Base-by-base conservation (phyloP, 169 alveolate species). In the Plasmodium cynomolgi region DNA sequence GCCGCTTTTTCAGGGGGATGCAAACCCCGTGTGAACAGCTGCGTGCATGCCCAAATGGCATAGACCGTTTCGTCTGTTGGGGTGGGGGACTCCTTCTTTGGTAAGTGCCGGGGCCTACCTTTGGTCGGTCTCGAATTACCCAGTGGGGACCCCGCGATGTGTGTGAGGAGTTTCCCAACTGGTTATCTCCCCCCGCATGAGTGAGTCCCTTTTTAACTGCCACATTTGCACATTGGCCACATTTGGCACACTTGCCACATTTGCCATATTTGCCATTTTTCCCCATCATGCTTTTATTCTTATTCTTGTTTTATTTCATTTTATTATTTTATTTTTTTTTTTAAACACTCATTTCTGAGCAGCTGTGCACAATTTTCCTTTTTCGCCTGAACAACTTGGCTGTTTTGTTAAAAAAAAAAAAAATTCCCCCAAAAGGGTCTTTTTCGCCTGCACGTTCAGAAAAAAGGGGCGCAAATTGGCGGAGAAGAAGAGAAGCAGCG, bases 391-490 rank as follows among this genome's bases (percentile, higher is more conserved):
- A 68, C 39, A 68, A 68, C 77, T 68, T 20, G n/a, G 77, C 77
- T 68, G 4, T 29, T 68, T 68, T 20, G 37, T 8, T 26, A 68
- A 68, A 68, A 68, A 68, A 68, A 68, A 68, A 68, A 68, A 68
- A 62, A 62, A 62, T 5, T 23, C 39, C 77, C 39, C 17, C 15
- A 0, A 20, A 68, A 26, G 37, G 77, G 31, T 68, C 77, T 68
- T 68, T 68, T 68, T 29, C 77, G 41, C 77, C 77, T 68, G 39
- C 77, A 68, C 37, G 77, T 68, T 68, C 77, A 68, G 31, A 68
- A 20, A 68, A 68, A 56, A 56, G n/a, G 23, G 72, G 17, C 58
- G n/a, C n/a, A n/a, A n/a, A n/a, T n/a, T n/a, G n/a, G n/a, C n/a
- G n/a, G n/a, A n/a, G n/a, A n/a, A n/a, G n/a, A n/a, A n/a, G n/a